Percentiles rank a stretch among this genome's conserved stretches.
These are phyloP conservation scores for Blastocrithidia nonstop DNA, from an alignment of 208 protist genomes.

Conservation along the genomic window DNA sequence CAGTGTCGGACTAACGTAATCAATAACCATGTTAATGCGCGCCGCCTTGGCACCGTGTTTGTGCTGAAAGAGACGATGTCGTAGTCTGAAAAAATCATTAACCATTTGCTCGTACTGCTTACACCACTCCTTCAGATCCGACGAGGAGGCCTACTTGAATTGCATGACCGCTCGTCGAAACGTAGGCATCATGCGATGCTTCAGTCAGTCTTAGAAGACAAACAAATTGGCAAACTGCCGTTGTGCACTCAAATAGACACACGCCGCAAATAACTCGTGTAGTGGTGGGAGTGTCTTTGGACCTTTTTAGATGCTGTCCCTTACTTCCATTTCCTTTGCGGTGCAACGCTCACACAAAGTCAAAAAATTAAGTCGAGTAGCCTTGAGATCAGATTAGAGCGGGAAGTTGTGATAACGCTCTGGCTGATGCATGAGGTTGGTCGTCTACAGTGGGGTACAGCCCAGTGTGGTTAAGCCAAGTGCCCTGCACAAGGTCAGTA, in stretches of 20 bases:
- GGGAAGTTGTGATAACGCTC: conserved; percentile 86
- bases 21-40: conserved; percentile 47
- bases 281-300: conserved; percentile 53
- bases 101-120: conserved; percentile 79
- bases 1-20: conserved; percentile 53
- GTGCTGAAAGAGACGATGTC: conserved; percentile 75
- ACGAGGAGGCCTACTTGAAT: conserved; percentile 70
- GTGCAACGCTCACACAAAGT: conserved; percentile 61
- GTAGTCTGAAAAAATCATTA: conserved; percentile 66
- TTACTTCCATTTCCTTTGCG: conserved; percentile 82
- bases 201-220: conserved; percentile 60
- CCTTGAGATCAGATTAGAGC: conserved; percentile 61
- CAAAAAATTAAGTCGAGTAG: conserved; percentile 80
- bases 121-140: conserved; percentile 78
- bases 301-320: conserved; percentile 67
- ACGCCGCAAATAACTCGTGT: conserved; percentile 68
- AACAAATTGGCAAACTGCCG: conserved; percentile 77
- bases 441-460: conserved; percentile 72
- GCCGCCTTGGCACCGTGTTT: conserved; percentile 51
- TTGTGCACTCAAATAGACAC: conserved; percentile 61
- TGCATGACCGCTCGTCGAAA: conserved; percentile 53
- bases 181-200: conserved; percentile 54
- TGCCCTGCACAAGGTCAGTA: conserved; percentile 36
- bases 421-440: conserved; percentile 65
- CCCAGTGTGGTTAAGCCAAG: conserved; percentile 60